These are phyloP conservation scores for Spinacia oleracea DNA, from an alignment of 179 eudicot species.

Conservation along the genomic window DNA sequence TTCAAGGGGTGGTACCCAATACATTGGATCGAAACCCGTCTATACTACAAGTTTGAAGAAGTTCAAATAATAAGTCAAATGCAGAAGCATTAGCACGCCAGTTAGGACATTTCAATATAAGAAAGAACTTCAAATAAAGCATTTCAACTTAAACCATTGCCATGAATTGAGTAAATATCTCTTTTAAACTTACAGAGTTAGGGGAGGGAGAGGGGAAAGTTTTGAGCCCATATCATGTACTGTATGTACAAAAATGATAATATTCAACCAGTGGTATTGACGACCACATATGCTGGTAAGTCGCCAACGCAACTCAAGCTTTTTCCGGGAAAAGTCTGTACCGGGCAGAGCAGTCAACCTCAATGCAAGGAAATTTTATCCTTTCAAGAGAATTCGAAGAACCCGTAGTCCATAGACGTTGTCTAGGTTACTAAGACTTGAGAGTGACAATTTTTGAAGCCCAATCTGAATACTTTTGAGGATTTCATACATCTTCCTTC, in stretches of 20 bases:
- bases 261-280: background rate
- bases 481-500: background rate
- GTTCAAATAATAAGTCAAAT: too few species aligned
- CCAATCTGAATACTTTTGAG: background rate
- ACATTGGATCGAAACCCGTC: too few species aligned
- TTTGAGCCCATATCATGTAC: constrained; percentile 5
- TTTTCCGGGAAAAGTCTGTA: background rate
- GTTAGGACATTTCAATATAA: too few species aligned
- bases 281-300: background rate
- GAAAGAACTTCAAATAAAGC: background rate
- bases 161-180: background rate
- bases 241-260: background rate
- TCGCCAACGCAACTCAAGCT: constrained; percentile 4
- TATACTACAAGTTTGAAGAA: too few species aligned
- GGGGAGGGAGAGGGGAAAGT: too few species aligned
- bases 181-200: background rate
- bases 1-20: too few species aligned
- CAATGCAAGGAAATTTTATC: background rate
- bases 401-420: background rate
- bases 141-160: background rate
- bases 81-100: too few species aligned
- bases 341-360: background rate
- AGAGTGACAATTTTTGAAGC: background rate
- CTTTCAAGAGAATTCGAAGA: background rate
- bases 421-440: background rate